Conservation (phyloP, 257 asterid species). For the Rauvolfia tetraphylla region DNA sequence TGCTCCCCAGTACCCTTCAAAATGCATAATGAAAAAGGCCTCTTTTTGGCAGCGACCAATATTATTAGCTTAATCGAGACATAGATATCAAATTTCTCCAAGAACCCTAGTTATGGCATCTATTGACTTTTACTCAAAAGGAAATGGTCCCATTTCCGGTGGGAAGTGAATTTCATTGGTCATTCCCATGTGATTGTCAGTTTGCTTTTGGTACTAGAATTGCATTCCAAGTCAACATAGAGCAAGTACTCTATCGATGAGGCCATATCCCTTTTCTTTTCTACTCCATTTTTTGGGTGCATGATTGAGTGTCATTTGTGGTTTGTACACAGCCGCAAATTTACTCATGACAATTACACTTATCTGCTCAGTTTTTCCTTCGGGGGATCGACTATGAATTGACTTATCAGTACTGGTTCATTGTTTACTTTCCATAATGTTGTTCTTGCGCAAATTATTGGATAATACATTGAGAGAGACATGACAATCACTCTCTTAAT, state of each 20-base stretch:
- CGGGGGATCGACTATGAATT: not conserved
- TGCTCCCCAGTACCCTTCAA: not conserved
- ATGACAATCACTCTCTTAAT: not conserved
- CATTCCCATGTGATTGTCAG: slow-evolving; percentile 9
- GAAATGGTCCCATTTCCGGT: not conserved
- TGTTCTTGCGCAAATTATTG: not conserved
- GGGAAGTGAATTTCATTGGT: not conserved
- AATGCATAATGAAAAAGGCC: not conserved
- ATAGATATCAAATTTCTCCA: not conserved
- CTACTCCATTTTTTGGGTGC: not conserved
- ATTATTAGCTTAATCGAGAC: too few species aligned
- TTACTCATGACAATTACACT: not conserved
- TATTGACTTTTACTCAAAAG: not conserved
- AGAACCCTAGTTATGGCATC: not conserved
- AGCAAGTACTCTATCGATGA: not conserved
- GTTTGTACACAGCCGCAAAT: not conserved
- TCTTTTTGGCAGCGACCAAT: not conserved
- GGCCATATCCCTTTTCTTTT: not conserved
- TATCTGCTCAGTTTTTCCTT: not conserved
- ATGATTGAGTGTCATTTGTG: not conserved
- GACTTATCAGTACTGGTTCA: not conserved
- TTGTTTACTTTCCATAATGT: not conserved
- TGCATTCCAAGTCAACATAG: not conserved
- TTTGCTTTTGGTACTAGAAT: not conserved
- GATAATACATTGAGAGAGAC: not conserved